A percentile compares a stretch with the other conserved stretches of the same genome.
phyloP scores from a whole-genome alignment of 2,329 filamentous ascomycete species.

The Parastagonospora avenae region DNA sequence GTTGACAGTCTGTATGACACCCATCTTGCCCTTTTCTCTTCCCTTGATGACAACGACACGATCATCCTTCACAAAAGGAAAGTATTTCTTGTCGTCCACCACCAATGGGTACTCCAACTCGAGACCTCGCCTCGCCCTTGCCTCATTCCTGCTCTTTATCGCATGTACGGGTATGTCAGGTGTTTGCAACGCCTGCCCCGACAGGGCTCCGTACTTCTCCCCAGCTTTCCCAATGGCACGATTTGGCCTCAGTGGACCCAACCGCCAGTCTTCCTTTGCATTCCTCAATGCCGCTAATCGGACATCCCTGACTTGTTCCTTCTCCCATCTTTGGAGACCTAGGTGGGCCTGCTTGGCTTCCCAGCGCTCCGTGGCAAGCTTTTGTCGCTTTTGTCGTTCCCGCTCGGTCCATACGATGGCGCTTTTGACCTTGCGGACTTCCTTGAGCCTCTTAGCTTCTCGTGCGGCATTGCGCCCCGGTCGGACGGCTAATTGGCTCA shows the following conservation, averaged over 20 bases:
- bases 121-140: constrained; percentile 24
- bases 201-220: constrained; percentile 65
- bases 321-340: constrained; percentile 19
- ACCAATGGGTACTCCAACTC: constrained; percentile 33
- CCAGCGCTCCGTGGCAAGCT: constrained; percentile 32
- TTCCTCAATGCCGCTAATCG: constrained; percentile 58
- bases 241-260: constrained; percentile 79
- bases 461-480: constrained; percentile 34
- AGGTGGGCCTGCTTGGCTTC: constrained; percentile 35
- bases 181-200: constrained; percentile 30
- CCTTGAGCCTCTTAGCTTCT: constrained; percentile 37
- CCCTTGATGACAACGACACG: constrained; percentile 82
- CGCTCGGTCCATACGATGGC: constrained; percentile 40
- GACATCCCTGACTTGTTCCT: constrained; percentile 29
- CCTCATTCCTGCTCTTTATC: constrained; percentile 29
- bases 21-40: constrained; percentile 82
- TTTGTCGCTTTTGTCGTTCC: constrained; percentile 29
- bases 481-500: constrained; percentile 30
- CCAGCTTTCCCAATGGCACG: constrained; percentile 67
- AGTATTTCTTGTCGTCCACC: constrained; percentile 35
- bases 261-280: constrained; percentile 75
- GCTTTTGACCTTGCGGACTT: constrained; percentile 51
- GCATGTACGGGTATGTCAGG: constrained; percentile 48
- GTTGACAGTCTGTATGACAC: constrained; percentile 65
- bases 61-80: constrained; percentile 63